Evolutionary conservation across 176 grass and related monocot genomes (phyloP).

Genomic region (Calamus simplicifolius): DNA sequence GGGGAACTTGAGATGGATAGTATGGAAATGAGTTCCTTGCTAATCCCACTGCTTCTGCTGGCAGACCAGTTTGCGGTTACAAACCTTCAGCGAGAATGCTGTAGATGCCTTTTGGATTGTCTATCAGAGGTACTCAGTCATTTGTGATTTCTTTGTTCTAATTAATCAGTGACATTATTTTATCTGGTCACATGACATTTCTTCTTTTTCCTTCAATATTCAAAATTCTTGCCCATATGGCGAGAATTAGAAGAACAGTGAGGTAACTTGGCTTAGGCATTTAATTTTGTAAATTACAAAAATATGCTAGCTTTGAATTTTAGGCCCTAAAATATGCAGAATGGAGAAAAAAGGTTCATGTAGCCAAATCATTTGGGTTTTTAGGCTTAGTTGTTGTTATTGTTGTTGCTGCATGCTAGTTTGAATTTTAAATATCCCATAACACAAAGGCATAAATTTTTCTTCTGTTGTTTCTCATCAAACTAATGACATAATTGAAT

Average conservation of each 20-base stretch:
- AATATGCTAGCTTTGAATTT: not conserved
- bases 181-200: not conserved
- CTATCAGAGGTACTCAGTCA: conserved; percentile 63
- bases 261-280: conserved; percentile 8
- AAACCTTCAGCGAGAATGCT: conserved; percentile 82
- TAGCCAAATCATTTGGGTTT: too few species aligned
- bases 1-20: conserved; percentile 49
- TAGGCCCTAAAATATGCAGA: too few species aligned
- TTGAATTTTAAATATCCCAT: too few species aligned
- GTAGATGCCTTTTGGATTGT: conserved; percentile 59
- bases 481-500: too few species aligned
- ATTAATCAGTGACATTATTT: not conserved
- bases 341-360: too few species aligned
- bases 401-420: too few species aligned
- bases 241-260: not conserved
- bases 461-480: too few species aligned
- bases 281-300: not conserved
- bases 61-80: conserved; percentile 73
- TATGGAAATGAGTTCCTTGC: conserved; percentile 28
- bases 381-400: too few species aligned
- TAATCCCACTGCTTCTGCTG: conserved; percentile 65
- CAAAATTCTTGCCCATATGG: not conserved
- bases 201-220: conserved; percentile 9
- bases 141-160: not conserved
- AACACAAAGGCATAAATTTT: too few species aligned